Evolutionary conservation across 345 rosid genomes (phyloP).

Genomic region (Pelargonium nanum): DNA sequence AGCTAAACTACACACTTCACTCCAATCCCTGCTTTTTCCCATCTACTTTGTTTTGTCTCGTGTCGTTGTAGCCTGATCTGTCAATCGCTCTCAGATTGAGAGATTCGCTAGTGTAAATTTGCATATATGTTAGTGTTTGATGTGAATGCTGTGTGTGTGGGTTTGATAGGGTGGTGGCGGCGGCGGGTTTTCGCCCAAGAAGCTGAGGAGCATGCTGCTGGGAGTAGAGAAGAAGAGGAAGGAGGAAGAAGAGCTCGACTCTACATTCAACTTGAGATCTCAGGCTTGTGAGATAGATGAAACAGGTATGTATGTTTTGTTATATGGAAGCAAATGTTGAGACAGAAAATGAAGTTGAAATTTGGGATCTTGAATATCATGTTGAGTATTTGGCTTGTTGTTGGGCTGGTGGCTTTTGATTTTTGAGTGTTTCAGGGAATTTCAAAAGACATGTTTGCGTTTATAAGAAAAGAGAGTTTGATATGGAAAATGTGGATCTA

Average conservation of each 20-base stretch:
- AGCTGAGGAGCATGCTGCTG: conserved; percentile 56
- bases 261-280: conserved; percentile 45
- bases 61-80: neutral
- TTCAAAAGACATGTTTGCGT: no score
- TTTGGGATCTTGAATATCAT: neutral
- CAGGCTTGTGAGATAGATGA: conserved; percentile 31
- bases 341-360: neutral
- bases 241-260: conserved; percentile 37
- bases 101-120: neutral
- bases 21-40: neutral
- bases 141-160: conserved; percentile 11
- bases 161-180: conserved; percentile 34
- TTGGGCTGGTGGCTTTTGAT: neutral
- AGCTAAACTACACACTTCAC: neutral
- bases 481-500: neutral
- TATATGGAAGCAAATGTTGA: neutral
- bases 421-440: no score
- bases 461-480: neutral
- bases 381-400: neutral
- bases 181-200: conserved; percentile 68
- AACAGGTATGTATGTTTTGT: conserved; percentile 27
- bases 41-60: neutral
- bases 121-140: conserved; percentile 13
- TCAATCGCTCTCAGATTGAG: neutral
- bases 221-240: conserved; percentile 62